Evolutionary conservation across 805 yeast species (phyloP).

Genomic region (Myxozyma sirexii): DNA sequence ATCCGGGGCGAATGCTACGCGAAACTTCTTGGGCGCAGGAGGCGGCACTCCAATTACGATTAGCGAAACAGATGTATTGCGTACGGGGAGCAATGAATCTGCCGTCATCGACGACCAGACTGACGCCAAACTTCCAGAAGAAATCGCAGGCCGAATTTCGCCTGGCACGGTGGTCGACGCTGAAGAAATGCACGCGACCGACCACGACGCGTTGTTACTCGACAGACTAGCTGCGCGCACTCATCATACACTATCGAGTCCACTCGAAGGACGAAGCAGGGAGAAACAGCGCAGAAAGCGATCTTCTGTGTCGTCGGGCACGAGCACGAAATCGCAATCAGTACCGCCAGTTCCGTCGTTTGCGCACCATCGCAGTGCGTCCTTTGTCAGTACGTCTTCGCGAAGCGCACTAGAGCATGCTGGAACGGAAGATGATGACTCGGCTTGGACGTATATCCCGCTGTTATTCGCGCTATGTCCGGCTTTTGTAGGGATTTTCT

Average conservation of each 20-base stretch:
- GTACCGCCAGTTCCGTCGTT: background rate
- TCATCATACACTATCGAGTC: background rate
- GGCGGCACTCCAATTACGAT: no score
- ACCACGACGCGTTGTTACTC: background rate
- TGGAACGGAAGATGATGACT: background rate
- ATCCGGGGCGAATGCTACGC: no score
- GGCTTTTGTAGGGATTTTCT: conserved; percentile 14
- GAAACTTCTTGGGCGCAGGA: no score
- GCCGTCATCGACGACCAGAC: background rate
- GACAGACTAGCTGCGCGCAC: background rate
- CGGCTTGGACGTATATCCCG: conserved; percentile 17
- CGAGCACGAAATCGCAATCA: background rate
- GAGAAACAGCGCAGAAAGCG: background rate
- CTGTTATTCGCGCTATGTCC: conserved; percentile 16
- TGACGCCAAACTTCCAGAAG: background rate
- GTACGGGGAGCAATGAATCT: no score
- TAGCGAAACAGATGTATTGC: no score
- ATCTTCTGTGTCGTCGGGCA: background rate
- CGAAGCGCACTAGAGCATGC: background rate
- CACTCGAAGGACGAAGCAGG: background rate
- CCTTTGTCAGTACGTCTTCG: background rate
- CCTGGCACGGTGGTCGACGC: background rate
- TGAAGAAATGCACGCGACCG: background rate
- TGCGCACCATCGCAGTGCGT: background rate
- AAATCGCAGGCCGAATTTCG: background rate